phyloP scores from a whole-genome alignment of 495 filamentous ascomycete species.

The Neurospora sp. region DNA sequence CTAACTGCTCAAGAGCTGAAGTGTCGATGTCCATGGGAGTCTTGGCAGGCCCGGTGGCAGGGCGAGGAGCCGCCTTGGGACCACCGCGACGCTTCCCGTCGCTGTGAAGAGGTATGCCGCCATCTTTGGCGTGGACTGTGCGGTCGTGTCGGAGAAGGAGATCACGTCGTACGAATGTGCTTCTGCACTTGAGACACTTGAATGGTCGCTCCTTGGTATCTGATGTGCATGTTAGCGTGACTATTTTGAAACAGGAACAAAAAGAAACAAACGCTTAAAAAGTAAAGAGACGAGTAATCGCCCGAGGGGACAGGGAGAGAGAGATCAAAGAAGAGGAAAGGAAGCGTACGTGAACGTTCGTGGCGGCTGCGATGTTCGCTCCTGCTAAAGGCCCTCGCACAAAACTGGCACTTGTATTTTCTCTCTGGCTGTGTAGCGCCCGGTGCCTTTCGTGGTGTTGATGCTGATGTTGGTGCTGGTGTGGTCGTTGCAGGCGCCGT shows the following conservation, averaged over 20 bases:
- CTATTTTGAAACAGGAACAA: not conserved
- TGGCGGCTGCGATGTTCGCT: conserved; percentile 96
- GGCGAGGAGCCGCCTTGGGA: conserved; percentile 49
- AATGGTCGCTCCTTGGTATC: conserved; percentile 99
- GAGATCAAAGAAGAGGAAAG: conserved; percentile 5
- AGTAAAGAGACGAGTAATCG: not conserved
- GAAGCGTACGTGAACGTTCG: conserved; percentile 90
- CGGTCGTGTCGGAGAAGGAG: conserved; percentile 93
- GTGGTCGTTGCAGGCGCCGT: not conserved
- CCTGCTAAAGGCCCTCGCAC: conserved; percentile 90
- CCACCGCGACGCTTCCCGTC: conserved; percentile 83
- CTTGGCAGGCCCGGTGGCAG: conserved; percentile 63
- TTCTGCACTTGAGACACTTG: conserved; percentile 95
- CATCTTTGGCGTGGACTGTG: conserved; percentile 98
- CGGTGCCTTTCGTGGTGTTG: conserved; percentile 50
- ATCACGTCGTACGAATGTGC: conserved; percentile 96
- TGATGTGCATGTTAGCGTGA: conserved; percentile 27
- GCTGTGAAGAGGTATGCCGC: conserved; percentile 86
- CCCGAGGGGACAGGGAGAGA: not conserved
- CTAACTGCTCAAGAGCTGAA: conserved; percentile 85
- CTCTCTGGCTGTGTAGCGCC: conserved; percentile 60
- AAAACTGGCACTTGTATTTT: conserved; percentile 99
- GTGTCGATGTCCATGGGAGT: conserved; percentile 76
- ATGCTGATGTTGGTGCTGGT: conserved; percentile 47
- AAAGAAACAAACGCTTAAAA: not conserved